Evolutionary conservation across 352 stramenopile species (phyloP).

Genomic region (Thraustochytrium sp.): DNA sequence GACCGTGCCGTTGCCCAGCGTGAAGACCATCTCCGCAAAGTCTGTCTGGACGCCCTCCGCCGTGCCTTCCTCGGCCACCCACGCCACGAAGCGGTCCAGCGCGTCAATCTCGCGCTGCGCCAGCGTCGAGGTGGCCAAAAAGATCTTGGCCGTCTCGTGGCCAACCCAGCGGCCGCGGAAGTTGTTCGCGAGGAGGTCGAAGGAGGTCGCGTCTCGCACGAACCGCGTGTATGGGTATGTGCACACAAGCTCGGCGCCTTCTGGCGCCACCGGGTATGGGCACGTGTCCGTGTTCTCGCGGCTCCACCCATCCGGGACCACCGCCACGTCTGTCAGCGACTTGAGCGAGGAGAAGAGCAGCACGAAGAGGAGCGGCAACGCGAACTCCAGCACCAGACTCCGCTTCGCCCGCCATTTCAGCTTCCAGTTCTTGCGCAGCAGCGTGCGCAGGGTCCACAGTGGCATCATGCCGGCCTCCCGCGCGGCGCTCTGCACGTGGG

Average conservation of each 20-base stretch:
- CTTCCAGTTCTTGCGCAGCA: constrained; percentile 41
- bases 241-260: not conserved
- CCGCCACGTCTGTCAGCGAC: not conserved
- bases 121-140: not conserved
- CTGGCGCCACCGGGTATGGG: not conserved
- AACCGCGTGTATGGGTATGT: not conserved
- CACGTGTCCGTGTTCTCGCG: not conserved
- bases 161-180: constrained; percentile 8
- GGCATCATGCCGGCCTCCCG: not conserved
- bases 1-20: not conserved
- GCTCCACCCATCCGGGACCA: not conserved
- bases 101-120: not conserved
- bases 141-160: not conserved
- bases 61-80: constrained; percentile 5
- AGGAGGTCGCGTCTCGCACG: not conserved
- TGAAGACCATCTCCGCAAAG: not conserved
- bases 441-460: not conserved
- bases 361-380: constrained; percentile 42
- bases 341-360: constrained; percentile 27
- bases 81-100: not conserved
- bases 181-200: not conserved
- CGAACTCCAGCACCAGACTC: not conserved
- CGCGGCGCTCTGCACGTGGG: no score
- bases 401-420: not conserved
- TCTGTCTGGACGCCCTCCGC: not conserved